Evolutionary conservation across 352 stramenopile genomes (phyloP), one percentile per base, ranked within the genome.

Genomic region (Pythium biforme): DNA sequence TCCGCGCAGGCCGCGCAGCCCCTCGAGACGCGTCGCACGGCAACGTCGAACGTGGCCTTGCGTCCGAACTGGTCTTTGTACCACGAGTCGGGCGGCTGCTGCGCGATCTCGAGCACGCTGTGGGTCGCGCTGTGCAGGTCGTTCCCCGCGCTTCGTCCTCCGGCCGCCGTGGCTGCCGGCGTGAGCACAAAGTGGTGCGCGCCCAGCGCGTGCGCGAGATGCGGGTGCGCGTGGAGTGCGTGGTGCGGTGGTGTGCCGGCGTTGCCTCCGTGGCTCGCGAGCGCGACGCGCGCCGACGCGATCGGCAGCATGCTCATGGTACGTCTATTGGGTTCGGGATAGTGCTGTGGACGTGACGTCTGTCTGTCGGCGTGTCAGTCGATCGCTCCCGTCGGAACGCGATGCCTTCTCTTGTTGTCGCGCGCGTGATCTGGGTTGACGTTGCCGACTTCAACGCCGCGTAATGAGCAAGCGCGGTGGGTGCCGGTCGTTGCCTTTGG

Each of bases 61-160:
- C 83, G 80, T 1, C 83, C 83, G 49, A 80, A 88, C 70, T 92
- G 83, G 64, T 92, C 83, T 61, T 92, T 92, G 69, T 90, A 92
- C 80, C 81, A 92, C 31, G 69, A 83, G 34, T 69, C 56, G 0
- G 83, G 83, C 39, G 83, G 83, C 55, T 92, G 80, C 65, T 79
- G 69, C 27, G 67, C 67, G 51, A 92, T 76, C 61, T 80, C 73
- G 7, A 91, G 62, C 51, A 69, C 62, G 19, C 64, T 72, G 39
- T 82, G 64, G 3, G 37, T 55, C 37, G 61, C 31, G 31, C 31
- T 43, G 54, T 59, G 41, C 27, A 11, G 46, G 25, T 62, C 62
- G 14, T 19, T 55, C 14, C 0, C 33, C 19, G 53, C n/a, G n/a
- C n/a, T n/a, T n/a, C n/a, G n/a, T 22, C 20, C 15, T 15, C 15